Base-by-base conservation (phyloP, 768 basidiomycete species). In the Saitozyma sp. region DNA sequence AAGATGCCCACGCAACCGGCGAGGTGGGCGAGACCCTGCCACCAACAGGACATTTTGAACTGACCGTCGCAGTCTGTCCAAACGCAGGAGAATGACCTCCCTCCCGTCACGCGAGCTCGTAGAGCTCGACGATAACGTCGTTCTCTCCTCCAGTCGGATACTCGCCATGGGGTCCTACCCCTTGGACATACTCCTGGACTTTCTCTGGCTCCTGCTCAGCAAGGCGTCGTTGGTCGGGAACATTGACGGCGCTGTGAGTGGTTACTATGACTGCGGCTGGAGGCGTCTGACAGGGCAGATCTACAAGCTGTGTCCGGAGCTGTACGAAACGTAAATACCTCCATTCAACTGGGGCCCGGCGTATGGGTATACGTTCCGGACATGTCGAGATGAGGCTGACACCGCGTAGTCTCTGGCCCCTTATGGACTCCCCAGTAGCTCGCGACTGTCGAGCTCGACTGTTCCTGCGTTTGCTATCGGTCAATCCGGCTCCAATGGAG, bases 131-230 rank as follows among this genome's bases (percentile, higher is more conserved):
- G 50, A 58, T 10, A 42, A 54, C 1, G 63, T 70, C 50, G 45
- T 73, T 14, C 53, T 63, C 6, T 62, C 58, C 9, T 61, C 61
- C 13, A 61, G 60, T 4, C 14, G 41, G 6, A 13, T 71, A 9
- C 17, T 74, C 20, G 45, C 54, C 11, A 14, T 42, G 1, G 20
- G 55, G 6, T 20, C 20, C 9, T 57, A 63, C 16, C 65, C 63
- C 17, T 10, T 50, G 5, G 63, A 66, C 29, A 37, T 58, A 29
- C n/a, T 71, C 6, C 58, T 74, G 5, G 73, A 74, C 40, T 68
- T 70, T 54, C 17, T 74, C 43, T 74, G 70, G 73, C 58, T 74
- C 8, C 50, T 74, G 8, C 65, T 70, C 17, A 65, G 57, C n/a
- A 62, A 63, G 48, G 63, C 67, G 4, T 56, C 50, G 14, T 17